phyloP scores from a whole-genome alignment of 352 stramenopile genomes.

The Blastocystis sp. region DNA sequence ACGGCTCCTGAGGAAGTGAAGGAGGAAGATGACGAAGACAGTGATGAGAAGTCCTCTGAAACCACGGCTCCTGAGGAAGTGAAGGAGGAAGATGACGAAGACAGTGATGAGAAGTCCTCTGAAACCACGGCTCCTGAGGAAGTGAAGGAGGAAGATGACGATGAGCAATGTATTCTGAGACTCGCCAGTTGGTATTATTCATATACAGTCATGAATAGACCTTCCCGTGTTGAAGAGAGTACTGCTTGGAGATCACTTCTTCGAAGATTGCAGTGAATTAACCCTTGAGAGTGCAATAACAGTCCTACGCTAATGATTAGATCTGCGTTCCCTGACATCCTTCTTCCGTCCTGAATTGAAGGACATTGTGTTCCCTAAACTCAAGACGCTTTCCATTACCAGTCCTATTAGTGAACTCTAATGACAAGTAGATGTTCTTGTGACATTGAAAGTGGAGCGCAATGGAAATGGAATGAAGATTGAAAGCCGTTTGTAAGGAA shows the following conservation, averaged over 20 bases:
- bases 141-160: no score
- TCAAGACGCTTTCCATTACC: not conserved
- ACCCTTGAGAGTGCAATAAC: not conserved
- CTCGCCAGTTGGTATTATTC: not conserved
- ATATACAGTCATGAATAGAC: not conserved
- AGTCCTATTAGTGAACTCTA: not conserved
- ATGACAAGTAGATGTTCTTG: not conserved
- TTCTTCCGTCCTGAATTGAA: not conserved
- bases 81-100: no score
- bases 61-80: no score
- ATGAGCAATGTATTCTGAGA: no score
- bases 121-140: no score
- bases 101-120: no score
- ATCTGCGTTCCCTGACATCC: not conserved
- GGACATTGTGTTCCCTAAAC: not conserved
- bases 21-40: no score
- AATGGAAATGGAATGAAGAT: not conserved
- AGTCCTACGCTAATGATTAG: not conserved
- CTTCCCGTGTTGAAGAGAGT: not conserved
- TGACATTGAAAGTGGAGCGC: not conserved
- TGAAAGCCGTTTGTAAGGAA: not conserved
- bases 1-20: no score
- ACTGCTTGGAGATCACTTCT: not conserved
- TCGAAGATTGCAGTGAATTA: not conserved
- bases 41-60: no score